Evolutionary conservation across 192 early-diverging fungal genomes (phyloP).

Genomic region (Thamnidium elegans): DNA sequence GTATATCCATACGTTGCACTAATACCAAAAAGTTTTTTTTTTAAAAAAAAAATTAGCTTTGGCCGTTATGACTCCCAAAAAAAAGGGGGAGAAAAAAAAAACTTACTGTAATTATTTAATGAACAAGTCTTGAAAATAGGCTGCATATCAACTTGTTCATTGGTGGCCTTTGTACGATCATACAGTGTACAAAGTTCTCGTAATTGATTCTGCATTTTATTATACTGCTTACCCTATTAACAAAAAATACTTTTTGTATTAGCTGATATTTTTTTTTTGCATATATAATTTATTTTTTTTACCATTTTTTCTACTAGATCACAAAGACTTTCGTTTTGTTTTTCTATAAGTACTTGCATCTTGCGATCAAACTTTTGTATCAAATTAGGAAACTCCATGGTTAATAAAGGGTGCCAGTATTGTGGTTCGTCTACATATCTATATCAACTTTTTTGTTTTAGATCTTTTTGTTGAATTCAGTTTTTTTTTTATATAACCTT

Average conservation of each 20-base stretch:
- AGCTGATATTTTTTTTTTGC: not conserved
- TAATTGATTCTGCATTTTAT: constrained; percentile 25
- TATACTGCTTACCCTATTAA: constrained; percentile 19
- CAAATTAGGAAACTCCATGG: constrained; percentile 17
- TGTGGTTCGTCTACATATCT: constrained; percentile 31
- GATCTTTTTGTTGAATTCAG: not conserved
- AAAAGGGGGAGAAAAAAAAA: too few species aligned
- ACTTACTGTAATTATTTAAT: constrained; percentile 22
- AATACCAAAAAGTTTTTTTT: not conserved
- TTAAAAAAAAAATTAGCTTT: not conserved
- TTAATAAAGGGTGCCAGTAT: constrained; percentile 33
- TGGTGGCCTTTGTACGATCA: not conserved
- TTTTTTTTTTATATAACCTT: constrained; percentile 13
- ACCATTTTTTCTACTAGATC: constrained; percentile 21
- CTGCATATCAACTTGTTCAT: not conserved
- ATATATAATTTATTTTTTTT: not conserved
- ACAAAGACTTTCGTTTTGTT: constrained; percentile 2
- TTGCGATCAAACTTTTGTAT: constrained; percentile 23
- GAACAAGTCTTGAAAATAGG: constrained; percentile 33
- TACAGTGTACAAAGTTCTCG: constrained; percentile 14
- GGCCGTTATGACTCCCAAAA: too few species aligned
- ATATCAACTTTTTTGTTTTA: not conserved
- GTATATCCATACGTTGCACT: constrained; percentile 9
- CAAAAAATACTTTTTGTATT: not conserved
- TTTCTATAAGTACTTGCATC: constrained; percentile 10